Evolutionary conservation across 2,329 filamentous ascomycete species (phyloP).

Genomic region (Colletotrichum shisoi): DNA sequence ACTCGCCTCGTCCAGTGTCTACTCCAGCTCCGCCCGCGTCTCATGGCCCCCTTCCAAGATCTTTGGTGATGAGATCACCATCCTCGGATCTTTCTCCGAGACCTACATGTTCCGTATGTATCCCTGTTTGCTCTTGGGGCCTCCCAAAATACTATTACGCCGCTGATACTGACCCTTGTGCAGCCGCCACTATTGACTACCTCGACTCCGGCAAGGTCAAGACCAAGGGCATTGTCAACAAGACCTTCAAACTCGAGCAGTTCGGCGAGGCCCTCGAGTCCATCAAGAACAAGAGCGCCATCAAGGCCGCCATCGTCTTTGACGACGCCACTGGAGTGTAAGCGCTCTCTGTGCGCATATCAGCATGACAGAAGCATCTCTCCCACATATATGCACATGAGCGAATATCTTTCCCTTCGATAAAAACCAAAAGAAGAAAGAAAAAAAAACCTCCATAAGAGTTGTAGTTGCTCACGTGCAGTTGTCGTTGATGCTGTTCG

Average conservation of each 20-base stretch:
- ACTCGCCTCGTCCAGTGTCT: constrained; percentile 59
- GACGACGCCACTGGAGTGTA: constrained; percentile 55
- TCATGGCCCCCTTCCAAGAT: constrained; percentile 77
- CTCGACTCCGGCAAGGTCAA: constrained; percentile 68
- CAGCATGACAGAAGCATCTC: constrained; percentile 19
- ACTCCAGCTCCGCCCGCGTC: constrained; percentile 68
- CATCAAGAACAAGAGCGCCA: constrained; percentile 75
- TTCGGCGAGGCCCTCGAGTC: constrained; percentile 74
- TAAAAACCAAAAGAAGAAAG: neutral
- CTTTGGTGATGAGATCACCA: constrained; percentile 73
- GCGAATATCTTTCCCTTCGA: neutral
- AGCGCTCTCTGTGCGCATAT: constrained; percentile 30
- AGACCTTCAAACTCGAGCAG: constrained; percentile 75
- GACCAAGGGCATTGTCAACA: constrained; percentile 75
- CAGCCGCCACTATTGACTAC: constrained; percentile 59
- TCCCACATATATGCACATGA: neutral
- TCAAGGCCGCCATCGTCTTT: constrained; percentile 78
- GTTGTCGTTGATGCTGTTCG: constrained; percentile 3
- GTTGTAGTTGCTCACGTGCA: neutral
- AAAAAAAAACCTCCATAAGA: neutral
- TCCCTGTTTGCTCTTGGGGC: neutral
- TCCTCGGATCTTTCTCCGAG: constrained; percentile 76
- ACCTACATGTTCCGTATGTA: constrained; percentile 72
- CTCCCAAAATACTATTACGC: neutral
- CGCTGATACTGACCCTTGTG: constrained; percentile 12